Evolutionary conservation across 495 filamentous ascomycete species (phyloP).

Genomic region (Penicillium roqueforti): DNA sequence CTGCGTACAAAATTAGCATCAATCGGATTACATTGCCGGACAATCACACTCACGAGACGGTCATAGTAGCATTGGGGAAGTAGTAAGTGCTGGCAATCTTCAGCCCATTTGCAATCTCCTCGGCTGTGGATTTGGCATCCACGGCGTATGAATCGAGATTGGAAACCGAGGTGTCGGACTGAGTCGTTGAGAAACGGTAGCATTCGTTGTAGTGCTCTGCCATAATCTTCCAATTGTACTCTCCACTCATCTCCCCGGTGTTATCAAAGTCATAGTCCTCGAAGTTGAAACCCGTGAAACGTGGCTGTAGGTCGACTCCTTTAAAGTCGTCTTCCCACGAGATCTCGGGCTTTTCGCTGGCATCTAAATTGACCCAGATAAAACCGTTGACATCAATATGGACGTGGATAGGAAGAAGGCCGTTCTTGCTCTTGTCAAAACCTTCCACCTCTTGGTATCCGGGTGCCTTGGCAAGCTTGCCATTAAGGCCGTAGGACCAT

Average conservation of each 20-base stretch:
- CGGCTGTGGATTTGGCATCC: conserved; percentile 29
- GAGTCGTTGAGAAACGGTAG: conserved; percentile 31
- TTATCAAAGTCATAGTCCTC: conserved; percentile 48
- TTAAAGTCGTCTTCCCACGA: conserved; percentile 42
- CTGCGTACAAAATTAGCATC: conserved; percentile 6
- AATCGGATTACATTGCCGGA: not conserved
- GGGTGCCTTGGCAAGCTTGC: conserved; percentile 57
- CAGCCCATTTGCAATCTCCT: conserved; percentile 29
- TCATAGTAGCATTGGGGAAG: conserved; percentile 45
- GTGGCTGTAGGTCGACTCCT: conserved; percentile 33
- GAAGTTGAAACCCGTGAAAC: conserved; percentile 38
- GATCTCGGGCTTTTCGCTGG: conserved; percentile 34
- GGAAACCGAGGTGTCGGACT: conserved; percentile 18
- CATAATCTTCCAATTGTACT: conserved; percentile 51
- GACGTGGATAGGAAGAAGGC: conserved; percentile 43
- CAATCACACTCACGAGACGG: conserved; percentile 33
- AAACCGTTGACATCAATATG: conserved; percentile 47
- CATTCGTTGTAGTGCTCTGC: conserved; percentile 50
- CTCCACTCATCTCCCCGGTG: conserved; percentile 41
- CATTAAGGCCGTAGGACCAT: conserved; percentile 55
- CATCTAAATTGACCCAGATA: conserved; percentile 50
- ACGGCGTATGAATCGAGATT: conserved; percentile 37
- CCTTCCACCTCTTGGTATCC: conserved; percentile 49
- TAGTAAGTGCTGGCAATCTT: conserved; percentile 40
- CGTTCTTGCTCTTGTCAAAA: conserved; percentile 53